Evolutionary conservation across 148 eudicot species (phyloP).

Genomic region (Rhododendron molle): DNA sequence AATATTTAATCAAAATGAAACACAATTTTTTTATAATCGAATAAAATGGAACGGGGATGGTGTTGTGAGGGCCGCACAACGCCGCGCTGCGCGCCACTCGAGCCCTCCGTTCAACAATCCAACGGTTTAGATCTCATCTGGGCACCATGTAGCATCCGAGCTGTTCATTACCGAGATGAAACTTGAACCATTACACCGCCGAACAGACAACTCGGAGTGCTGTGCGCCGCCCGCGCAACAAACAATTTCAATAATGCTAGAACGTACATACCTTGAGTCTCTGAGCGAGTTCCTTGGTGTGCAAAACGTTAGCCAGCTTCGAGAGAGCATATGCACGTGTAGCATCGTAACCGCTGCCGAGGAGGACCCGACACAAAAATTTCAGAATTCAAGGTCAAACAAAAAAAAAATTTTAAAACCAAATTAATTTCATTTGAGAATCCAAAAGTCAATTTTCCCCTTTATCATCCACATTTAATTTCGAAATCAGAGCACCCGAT

Average conservation of each 20-base stretch:
- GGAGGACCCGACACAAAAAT: constrained; percentile 1
- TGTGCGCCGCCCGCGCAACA: too few species aligned
- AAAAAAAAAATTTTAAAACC: neutral
- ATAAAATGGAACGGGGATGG: too few species aligned
- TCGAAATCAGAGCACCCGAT: neutral
- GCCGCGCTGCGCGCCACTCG: fast-evolving
- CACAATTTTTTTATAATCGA: too few species aligned
- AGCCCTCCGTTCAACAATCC: fast-evolving
- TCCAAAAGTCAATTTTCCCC: neutral
- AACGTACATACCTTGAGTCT: constrained; percentile 41
- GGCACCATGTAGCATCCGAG: too few species aligned
- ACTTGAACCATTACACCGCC: too few species aligned
- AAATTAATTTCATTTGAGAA: neutral
- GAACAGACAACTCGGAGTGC: too few species aligned
- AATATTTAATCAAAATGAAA: neutral
- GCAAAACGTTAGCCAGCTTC: constrained; percentile 88
- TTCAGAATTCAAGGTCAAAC: constrained; percentile 13
- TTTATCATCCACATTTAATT: neutral
- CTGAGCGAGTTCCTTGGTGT: constrained; percentile 77
- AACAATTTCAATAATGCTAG: too few species aligned
- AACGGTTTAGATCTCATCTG: too few species aligned
- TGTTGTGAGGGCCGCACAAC: too few species aligned
- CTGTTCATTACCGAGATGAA: too few species aligned
- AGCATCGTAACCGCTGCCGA: constrained; percentile 60
- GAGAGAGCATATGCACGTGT: constrained; percentile 96